Evolutionary conservation across 768 basidiomycete species (phyloP), one percentile per base, ranked within the genome.

Genomic region (Lentinula lateritia): DNA sequence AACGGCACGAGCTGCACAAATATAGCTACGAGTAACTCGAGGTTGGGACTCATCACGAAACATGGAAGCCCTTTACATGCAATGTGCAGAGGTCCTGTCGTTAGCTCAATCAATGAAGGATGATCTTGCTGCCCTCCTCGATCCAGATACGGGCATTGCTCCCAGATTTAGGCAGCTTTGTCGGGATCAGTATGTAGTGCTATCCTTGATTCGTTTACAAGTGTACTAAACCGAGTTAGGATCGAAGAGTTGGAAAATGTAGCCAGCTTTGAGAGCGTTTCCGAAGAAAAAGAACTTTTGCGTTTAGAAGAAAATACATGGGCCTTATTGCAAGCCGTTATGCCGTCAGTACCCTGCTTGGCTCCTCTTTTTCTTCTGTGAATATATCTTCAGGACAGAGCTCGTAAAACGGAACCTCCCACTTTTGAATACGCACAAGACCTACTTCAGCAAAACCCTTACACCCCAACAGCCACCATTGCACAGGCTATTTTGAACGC

Each of bases 231-330:
- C 1, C 3, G 18, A 41, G 6, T 12, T 53, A 88, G 87, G 65
- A 73, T 89, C 35, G 74, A 74, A 60, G 85, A 88, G 63, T 70
- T 78, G 43, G 74, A 84, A 70, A 81, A 83, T 38, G 69, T 36
- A 61, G 66, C 39, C 72, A 77, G 63, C 69, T 71, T 39, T 53
- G 76, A 68, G 57, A 5, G 62, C 28, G 66, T 72, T 28, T 73
- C 79, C 16, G 80, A 83, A 32, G 88, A 89, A 66, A 65, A 88
- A 0, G 87, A 88, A 28, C 75, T 85, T 1, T 72, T 92, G 58
- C 78, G 82, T 9, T 77, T 93, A 70, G 92, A 95, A 69, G 80
- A 85, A 50, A 87, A 89, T 70, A 93, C 93, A 0, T 95, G 93
- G 93, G 82, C 80, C 0, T 78, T 95, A 2, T 70, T 94, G 1